Conservation (phyloP, 2,329 filamentous ascomycete species). For the Fusarium luffae region DNA sequence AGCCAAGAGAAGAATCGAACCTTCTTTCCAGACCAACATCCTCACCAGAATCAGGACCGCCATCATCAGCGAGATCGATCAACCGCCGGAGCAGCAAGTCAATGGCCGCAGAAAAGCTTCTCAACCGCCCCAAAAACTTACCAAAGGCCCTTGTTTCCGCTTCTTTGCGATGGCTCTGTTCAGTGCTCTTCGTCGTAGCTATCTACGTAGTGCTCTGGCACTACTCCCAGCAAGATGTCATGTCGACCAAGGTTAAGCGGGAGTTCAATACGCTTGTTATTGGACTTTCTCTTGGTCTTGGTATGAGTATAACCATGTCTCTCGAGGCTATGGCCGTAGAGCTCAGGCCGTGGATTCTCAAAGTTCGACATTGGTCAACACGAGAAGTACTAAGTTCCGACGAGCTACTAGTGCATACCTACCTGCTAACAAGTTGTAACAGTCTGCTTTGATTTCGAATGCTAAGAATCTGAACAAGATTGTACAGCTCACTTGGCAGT, state of each 20-base stretch:
- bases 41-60: background rate
- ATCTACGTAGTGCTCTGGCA: constrained; percentile 35
- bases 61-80: background rate
- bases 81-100: background rate
- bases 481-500: constrained; percentile 29
- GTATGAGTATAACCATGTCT: constrained; percentile 54
- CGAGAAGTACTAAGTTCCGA: constrained; percentile 51
- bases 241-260: constrained; percentile 49
- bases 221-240: constrained; percentile 28
- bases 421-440: background rate
- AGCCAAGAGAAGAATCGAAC: constrained; percentile 18
- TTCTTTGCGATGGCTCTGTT: constrained; percentile 30
- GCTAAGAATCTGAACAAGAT: constrained; percentile 40
- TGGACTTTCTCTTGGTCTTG: constrained; percentile 51
- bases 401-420: background rate
- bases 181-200: constrained; percentile 24
- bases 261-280: constrained; percentile 59
- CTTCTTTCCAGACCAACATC: constrained; percentile 8
- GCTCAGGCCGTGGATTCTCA: constrained; percentile 60
- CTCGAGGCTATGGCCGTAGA: constrained; percentile 58
- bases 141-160: constrained; percentile 26
- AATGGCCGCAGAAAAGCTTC: background rate
- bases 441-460: constrained; percentile 37
- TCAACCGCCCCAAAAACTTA: constrained; percentile 20
- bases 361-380: constrained; percentile 50